These are phyloP conservation scores for Globisporangium carolinianum DNA, from an alignment of 352 stramenopile genomes.

Conservation along the genomic window DNA sequence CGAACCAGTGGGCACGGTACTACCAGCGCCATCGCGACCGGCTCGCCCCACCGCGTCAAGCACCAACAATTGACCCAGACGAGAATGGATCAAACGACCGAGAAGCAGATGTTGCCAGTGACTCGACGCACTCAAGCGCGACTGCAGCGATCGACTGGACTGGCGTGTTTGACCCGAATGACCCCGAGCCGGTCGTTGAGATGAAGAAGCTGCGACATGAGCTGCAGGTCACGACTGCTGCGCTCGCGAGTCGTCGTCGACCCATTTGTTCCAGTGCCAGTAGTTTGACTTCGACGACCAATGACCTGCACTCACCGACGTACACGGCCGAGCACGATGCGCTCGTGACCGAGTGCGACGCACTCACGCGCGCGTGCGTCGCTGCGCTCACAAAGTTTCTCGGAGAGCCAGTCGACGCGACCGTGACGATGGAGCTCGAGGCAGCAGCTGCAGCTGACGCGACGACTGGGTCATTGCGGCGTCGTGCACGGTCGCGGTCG, in stretches of 20 bases:
- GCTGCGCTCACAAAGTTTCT: constrained; percentile 60
- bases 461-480: not conserved
- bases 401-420: constrained; percentile 14
- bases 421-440: constrained; percentile 1
- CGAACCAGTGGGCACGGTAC: constrained; percentile 53
- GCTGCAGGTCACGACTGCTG: constrained; percentile 40
- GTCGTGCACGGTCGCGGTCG: constrained; percentile 9
- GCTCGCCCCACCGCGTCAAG: not conserved
- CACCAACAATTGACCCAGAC: not conserved
- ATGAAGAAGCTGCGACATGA: constrained; percentile 74
- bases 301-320: constrained; percentile 2
- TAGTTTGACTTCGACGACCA: not conserved
- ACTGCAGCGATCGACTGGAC: constrained; percentile 18
- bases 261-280: not conserved
- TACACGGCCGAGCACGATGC: constrained; percentile 22
- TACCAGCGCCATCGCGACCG: constrained; percentile 40
- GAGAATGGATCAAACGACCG: not conserved
- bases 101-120: not conserved
- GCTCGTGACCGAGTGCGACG: constrained; percentile 55
- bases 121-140: not conserved
- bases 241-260: constrained; percentile 23
- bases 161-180: constrained; percentile 29
- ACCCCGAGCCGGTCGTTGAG: constrained; percentile 46
- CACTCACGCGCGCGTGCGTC: constrained; percentile 53
- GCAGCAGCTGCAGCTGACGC: not conserved